Percentiles rank a stretch among this genome's conserved stretches.
These are phyloP conservation scores for Cutaneotrichosporon cavernicola DNA, from an alignment of 1,284 basidiomycete genomes.

Conservation along the genomic window DNA sequence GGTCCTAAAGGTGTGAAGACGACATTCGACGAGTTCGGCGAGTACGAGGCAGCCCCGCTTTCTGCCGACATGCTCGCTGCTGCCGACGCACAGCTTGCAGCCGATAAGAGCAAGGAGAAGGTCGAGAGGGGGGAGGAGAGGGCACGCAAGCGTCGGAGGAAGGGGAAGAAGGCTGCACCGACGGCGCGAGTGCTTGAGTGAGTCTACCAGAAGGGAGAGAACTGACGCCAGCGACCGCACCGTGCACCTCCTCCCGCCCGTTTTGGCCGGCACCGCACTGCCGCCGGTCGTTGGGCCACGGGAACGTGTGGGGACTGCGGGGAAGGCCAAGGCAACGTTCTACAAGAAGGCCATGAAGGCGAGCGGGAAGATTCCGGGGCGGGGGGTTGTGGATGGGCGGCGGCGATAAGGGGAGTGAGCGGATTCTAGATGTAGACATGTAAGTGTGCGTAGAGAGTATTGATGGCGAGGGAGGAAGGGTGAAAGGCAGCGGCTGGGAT, in stretches of 20 bases:
- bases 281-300: conserved; percentile 34
- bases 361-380: conserved; percentile 35
- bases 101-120: conserved; percentile 4
- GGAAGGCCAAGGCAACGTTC: conserved; percentile 28
- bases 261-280: conserved; percentile 21
- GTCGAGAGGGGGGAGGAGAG: conserved; percentile 10
- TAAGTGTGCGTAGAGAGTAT: background rate
- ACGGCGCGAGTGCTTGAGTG: conserved; percentile 14
- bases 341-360: conserved; percentile 39
- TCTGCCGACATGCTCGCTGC: conserved; percentile 16
- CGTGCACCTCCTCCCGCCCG: conserved; percentile 30
- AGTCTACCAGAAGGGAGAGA: background rate
- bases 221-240: conserved; percentile 21
- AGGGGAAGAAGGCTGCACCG: conserved; percentile 18
- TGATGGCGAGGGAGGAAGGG: background rate
- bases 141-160: conserved; percentile 14
- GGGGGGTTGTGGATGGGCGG: conserved; percentile 35
- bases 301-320: conserved; percentile 7
- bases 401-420: conserved; percentile 16
- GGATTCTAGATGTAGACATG: background rate
- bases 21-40: conserved; percentile 14
- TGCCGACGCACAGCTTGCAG: conserved; percentile 18
- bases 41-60: conserved; percentile 20
- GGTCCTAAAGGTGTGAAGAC: background rate
- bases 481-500: background rate